Percentiles rank a stretch among this genome's conserved stretches.
phyloP scores from a whole-genome alignment of 2,329 filamentous ascomycete genomes.

The Nemania sp. region DNA sequence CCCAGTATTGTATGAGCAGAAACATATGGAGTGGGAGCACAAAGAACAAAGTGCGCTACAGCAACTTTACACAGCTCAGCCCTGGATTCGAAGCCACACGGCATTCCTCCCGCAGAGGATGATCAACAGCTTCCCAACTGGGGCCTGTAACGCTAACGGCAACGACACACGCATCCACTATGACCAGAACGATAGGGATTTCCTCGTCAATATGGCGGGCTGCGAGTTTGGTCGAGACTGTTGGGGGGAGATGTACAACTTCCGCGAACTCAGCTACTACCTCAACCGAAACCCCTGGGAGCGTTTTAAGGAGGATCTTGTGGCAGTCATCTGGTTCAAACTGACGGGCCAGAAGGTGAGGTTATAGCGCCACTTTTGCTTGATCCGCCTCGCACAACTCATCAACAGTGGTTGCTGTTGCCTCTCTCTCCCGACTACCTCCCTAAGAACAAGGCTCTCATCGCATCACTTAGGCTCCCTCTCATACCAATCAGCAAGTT shows the following conservation, averaged over 20 bases:
- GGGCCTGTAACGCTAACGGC: conserved; percentile 80
- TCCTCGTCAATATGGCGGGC: conserved; percentile 97
- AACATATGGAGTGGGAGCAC: conserved; percentile 98
- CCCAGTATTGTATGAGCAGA: conserved; percentile 94
- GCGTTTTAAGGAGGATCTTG: conserved; percentile 68
- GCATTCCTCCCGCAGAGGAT: conserved; percentile 89
- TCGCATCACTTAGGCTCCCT: too few relatives aligned
- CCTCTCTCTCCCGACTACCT: background rate
- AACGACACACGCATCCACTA: conserved; percentile 85
- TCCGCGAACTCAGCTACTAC: conserved; percentile 86
- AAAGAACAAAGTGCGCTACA: conserved; percentile 97
- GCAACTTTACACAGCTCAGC: conserved; percentile 86
- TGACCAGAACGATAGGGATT: conserved; percentile 81
- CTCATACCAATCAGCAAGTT: too few relatives aligned
- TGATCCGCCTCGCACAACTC: background rate
- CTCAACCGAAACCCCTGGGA: conserved; percentile 87
- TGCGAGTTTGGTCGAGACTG: conserved; percentile 97
- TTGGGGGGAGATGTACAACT: conserved; percentile 97
- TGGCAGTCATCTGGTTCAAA: conserved; percentile 66
- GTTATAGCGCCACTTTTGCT: conserved; percentile 45
- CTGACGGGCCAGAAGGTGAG: conserved; percentile 65
- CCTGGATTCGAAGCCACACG: conserved; percentile 88
- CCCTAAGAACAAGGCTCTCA: too few relatives aligned
- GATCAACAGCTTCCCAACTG: conserved; percentile 92
- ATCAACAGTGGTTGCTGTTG: background rate